Evolutionary conservation across 2,329 filamentous ascomycete species (phyloP), one percentile per base, ranked within the genome.

Genomic region (Metarhizium guizhouense): DNA sequence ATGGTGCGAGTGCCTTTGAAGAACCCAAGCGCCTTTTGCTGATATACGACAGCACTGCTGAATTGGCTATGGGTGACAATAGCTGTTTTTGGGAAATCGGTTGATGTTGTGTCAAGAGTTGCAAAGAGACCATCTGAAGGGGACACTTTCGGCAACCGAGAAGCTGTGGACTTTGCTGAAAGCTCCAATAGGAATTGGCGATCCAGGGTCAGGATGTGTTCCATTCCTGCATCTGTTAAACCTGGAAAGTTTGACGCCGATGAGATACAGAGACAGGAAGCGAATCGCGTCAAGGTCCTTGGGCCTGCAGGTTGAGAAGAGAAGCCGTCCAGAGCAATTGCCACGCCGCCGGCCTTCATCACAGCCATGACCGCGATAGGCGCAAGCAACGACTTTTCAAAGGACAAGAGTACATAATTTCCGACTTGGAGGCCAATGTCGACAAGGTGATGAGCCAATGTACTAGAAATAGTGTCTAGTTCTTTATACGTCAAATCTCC

Each of bases 331-430:
- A 65, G 36, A 0, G 59, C 50, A 0, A 63, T 55, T 29, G 61
- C 63, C 2, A 61, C 61, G 8, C 59, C 63, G 5, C 66, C 66
- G 1, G 63, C 58, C 54, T 65, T 66, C 6, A 66, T 50, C 3
- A 66, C 58, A 7, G 56, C 61, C 6, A 64, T 51, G 56, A 65
- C 63, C 1, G 64, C 59, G 1, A 68, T 60, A 1, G 59, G 43
- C 4, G 59, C 54, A 62, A 61, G 62, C 47, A 51, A 49, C 0
- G 64, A 65, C 52, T 66, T 64, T 29, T 65, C 61, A 47, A 62
- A 63, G 14, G 47, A 56, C n/a, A 56, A 36, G 11, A 52, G 38
- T 7, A 54, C 51, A 14, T 32, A 25, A 18, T 25, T 13, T 8
- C 43, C 54, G 25, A 51, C 51, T 7, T 8, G 20, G 13, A 58